Evolutionary conservation across 2,329 filamentous ascomycete species (phyloP).

Genomic region (Diaporthe eres): DNA sequence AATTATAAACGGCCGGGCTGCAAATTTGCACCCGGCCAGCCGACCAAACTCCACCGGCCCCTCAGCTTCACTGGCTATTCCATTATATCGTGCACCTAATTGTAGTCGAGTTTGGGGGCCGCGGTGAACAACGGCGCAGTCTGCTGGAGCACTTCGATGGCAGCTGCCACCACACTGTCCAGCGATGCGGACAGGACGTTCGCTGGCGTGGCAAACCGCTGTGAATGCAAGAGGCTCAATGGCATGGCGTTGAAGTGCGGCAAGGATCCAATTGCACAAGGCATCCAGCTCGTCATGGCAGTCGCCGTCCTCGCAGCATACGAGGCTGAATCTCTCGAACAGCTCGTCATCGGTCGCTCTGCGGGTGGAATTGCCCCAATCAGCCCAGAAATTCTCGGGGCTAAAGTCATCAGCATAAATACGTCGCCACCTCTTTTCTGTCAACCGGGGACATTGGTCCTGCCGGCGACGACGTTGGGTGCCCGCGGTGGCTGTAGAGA

Average conservation of each 20-base stretch:
- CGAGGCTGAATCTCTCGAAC: background rate
- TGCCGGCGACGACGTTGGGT: too few relatives aligned
- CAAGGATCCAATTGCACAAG: background rate
- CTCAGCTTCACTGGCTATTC: too few relatives aligned
- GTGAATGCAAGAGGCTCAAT: background rate
- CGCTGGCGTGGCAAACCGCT: background rate
- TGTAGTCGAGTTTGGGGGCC: background rate
- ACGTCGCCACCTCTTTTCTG: too few relatives aligned
- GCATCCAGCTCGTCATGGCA: background rate
- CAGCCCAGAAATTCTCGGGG: too few relatives aligned
- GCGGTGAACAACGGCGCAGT: too few relatives aligned
- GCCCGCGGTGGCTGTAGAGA: too few relatives aligned
- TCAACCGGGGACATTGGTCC: too few relatives aligned
- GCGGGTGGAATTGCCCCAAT: too few relatives aligned
- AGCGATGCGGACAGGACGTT: background rate
- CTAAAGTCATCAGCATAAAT: too few relatives aligned
- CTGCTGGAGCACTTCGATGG: background rate
- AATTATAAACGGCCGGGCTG: background rate
- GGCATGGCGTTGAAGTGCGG: background rate
- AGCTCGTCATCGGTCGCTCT: background rate
- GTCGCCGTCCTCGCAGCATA: background rate
- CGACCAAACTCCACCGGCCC: background rate
- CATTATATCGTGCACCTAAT: background rate
- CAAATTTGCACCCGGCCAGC: constrained; percentile 4
- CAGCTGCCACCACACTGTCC: background rate